A percentile compares a stretch with the other conserved stretches of the same genome.
Evolutionary conservation across 768 basidiomycete genomes (phyloP).

Genomic region (Suillus alpinus): DNA sequence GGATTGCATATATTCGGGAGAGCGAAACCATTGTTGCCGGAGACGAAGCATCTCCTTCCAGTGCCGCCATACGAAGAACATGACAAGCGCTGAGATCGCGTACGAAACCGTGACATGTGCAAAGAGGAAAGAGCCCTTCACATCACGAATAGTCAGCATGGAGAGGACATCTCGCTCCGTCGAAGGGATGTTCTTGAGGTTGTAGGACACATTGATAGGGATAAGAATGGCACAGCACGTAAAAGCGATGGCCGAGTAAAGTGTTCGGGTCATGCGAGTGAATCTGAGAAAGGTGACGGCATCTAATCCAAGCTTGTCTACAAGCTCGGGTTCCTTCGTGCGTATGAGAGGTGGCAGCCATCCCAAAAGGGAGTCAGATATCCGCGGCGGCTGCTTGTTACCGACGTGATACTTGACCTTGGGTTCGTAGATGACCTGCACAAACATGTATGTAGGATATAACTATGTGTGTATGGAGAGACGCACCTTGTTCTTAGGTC

Average conservation of each 20-base stretch:
- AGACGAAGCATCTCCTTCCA: slow-evolving; percentile 79
- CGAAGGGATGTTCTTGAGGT: slow-evolving; percentile 58
- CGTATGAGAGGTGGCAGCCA: slow-evolving; percentile 88
- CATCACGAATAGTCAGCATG: slow-evolving; percentile 85
- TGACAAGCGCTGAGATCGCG: slow-evolving; percentile 70
- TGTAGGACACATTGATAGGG: slow-evolving; percentile 85
- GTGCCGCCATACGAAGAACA: slow-evolving; percentile 68
- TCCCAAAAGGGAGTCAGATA: slow-evolving; percentile 79
- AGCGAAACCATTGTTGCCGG: slow-evolving; percentile 85
- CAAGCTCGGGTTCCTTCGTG: slow-evolving; percentile 84
- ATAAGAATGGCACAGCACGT: slow-evolving; percentile 73
- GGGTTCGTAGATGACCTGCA: slow-evolving; percentile 85
- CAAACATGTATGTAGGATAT: not conserved
- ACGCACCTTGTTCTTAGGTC: slow-evolving; percentile 84
- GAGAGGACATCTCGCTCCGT: slow-evolving; percentile 60
- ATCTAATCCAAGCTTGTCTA: slow-evolving; percentile 88
- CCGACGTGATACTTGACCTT: slow-evolving; percentile 90
- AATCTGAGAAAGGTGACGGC: slow-evolving; percentile 93
- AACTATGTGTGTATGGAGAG: not conserved
- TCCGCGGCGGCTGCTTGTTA: slow-evolving; percentile 73
- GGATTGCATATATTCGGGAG: slow-evolving; percentile 80
- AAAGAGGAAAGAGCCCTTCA: slow-evolving; percentile 69
- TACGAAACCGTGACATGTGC: slow-evolving; percentile 85
- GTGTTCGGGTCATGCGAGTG: slow-evolving; percentile 74
- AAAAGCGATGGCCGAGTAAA: slow-evolving; percentile 63